These are phyloP conservation scores for Aspergillus thermomutatus DNA, from an alignment of 2,329 filamentous ascomycete species.

Conservation along the genomic window DNA sequence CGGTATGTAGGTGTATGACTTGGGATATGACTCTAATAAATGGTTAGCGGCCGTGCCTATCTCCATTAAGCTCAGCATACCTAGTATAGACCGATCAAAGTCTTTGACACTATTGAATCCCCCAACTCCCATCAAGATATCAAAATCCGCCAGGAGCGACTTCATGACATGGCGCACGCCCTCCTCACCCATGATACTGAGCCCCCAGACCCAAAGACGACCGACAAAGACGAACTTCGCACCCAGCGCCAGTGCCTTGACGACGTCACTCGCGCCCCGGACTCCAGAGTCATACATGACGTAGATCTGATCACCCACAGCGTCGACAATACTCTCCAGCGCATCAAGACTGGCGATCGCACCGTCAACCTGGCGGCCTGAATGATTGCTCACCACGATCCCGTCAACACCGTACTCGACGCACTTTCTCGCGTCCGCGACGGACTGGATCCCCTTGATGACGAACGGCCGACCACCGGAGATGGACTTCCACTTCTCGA, in stretches of 20 bases:
- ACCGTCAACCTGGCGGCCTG: slow-evolving; percentile 63
- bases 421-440: slow-evolving; percentile 59
- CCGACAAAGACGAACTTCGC: slow-evolving; percentile 63
- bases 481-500: slow-evolving; percentile 54
- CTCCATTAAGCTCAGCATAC: slow-evolving; percentile 14
- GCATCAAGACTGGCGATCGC: slow-evolving; percentile 59
- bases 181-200: slow-evolving; percentile 58
- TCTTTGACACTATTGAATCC: slow-evolving; percentile 54
- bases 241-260: slow-evolving; percentile 60
- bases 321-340: slow-evolving; percentile 55
- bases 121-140: slow-evolving; percentile 59
- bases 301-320: slow-evolving; percentile 49
- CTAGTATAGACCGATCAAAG: slow-evolving; percentile 45
- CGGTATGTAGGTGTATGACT: slow-evolving; percentile 37
- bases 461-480: slow-evolving; percentile 56
- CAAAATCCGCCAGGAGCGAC: slow-evolving; percentile 58
- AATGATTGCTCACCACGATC: slow-evolving; percentile 69
- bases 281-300: slow-evolving; percentile 62
- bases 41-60: background rate
- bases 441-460: slow-evolving; percentile 69
- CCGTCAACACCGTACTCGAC: slow-evolving; percentile 61
- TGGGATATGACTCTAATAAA: slow-evolving; percentile 41
- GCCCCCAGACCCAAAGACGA: slow-evolving; percentile 58
- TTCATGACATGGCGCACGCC: slow-evolving; percentile 62
- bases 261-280: slow-evolving; percentile 54